These are phyloP conservation scores for Senecio squalidus DNA, from an alignment of 140 eudicot genomes.

Conservation along the genomic window DNA sequence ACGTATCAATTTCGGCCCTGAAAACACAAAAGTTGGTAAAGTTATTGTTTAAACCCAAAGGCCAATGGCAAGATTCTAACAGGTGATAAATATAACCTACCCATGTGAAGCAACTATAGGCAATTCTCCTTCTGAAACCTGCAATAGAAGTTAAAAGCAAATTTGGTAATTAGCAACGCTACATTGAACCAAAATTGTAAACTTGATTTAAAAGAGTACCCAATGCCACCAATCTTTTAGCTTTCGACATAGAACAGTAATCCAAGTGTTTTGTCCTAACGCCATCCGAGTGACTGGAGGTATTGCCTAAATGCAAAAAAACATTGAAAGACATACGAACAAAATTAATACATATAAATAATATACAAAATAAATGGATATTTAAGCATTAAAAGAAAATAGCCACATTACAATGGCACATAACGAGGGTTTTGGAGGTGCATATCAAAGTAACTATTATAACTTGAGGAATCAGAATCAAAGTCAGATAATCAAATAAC, in stretches of 20 bases:
- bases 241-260: constrained; percentile 87
- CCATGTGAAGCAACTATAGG: too few species aligned
- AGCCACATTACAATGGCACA: too few species aligned
- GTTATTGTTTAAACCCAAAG: too few species aligned
- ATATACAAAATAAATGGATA: too few species aligned
- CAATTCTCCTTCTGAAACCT: too few species aligned
- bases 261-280: constrained; percentile 83
- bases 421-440: background rate
- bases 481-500: background rate
- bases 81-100: too few species aligned
- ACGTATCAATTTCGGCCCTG: too few species aligned
- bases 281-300: constrained; percentile 94
- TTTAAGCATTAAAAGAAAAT: too few species aligned
- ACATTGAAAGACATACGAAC: background rate
- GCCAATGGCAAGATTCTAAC: too few species aligned
- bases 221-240: too few species aligned
- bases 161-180: background rate
- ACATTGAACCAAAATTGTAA: constrained; percentile 4
- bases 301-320: constrained; percentile 52
- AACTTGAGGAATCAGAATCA: background rate
- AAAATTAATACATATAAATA: background rate
- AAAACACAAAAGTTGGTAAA: too few species aligned
- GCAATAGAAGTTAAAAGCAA: constrained; percentile 15
- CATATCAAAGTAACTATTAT: background rate
- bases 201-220: constrained; percentile 40